Base-by-base conservation (phyloP, 148 eudicot species). In the Selenicereus undatus region DNA sequence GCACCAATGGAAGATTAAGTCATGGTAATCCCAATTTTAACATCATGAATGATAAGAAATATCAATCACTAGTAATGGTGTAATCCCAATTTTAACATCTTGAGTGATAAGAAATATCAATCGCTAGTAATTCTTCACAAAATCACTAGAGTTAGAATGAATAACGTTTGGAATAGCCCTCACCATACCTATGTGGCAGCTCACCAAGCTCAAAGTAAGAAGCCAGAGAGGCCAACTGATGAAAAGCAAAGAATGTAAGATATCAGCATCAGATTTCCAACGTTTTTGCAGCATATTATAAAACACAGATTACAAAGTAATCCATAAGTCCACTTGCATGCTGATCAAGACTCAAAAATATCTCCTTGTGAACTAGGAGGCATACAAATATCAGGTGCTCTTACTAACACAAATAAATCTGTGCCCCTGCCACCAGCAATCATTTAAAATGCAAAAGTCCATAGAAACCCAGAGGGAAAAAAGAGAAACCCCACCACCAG, bases 171-270 rank as follows among this genome's bases (percentile, higher is more conserved):
- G 74, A 29, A 71, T 30, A 35, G 43, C 16, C 48, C 45, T 2
- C n/a, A 71, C 35, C 26, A 35, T 84, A 91, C 97, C 97, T 91
- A 69, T 93, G 97, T 62, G 88, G 86, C 84, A 90, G 97, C 85
- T 86, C 78, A 48, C 94, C 97, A 81, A 93, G 90, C 66, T 88
- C 93, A 89, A 93, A 93, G 85, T 93, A 91, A 71, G 88, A 82
- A 64, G 97, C 97, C 74, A 93, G 93, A 76, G 90, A 78, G 62
- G 93, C 97, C 97, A 93, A 87, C 97, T 93, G 86, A 45, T 93
- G 86, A 45, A 73, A 20, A 79, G 54, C 81, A 77, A 78, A 24
- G 68, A 22, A 13, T 16, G 12, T 39, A 22, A 73, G 68, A 45
- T 22, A 48, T 42, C 43, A 76, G 52, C 14, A 35, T 35, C 21